Evolutionary conservation across 129 eudicot genomes (phyloP), one percentile per base, ranked within the genome.

Genomic region (Calendula officinalis): DNA sequence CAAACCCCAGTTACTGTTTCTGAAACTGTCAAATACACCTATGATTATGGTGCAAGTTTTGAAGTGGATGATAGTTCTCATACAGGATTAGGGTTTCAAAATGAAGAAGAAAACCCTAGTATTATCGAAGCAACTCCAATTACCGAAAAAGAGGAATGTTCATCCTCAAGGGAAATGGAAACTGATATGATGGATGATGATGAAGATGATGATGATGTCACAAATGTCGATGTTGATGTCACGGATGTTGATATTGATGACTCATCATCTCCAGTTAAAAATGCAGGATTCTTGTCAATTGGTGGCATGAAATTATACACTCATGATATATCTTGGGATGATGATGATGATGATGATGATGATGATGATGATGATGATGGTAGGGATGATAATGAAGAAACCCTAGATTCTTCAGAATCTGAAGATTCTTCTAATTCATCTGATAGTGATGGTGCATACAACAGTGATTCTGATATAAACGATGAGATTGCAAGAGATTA

Each of bases 401-500:
- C 82, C 65, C 72, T 70, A 27, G 82, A 77, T 11, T 83, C 87
- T 15, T 82, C 86, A 4, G 95, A 64, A 0, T 77, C 86, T 51
- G 81, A 80, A 67, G 90, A 82, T 58, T 69, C 85, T 7, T 60
- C 75, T 65, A 75, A 51, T 10, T 74, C 94, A 68, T 84, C 89
- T 36, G 96, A 78, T 16, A 78, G 90, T 80, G 96, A 91, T 55
- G 78, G 80, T 12, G 80, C 88, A 0, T 83, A 80, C 50, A 77
- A 83, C 62, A 81, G 80, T 56, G 84, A 68, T 60, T 81, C 96
- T 22, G 95, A 86, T 62, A 55, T 92, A 45, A 88, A 88, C 59
- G 96, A 92, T 6, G 96, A 83, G 67, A 68, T 92, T 52, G 90
- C 95, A 53, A 76, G 76, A 56, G 99, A 92, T 79, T 92, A 92